A percentile compares a stretch with the other conserved stretches of the same genome.
phyloP scores from a whole-genome alignment of 2,329 filamentous ascomycete genomes.

The Colletotrichum ledebouriae region DNA sequence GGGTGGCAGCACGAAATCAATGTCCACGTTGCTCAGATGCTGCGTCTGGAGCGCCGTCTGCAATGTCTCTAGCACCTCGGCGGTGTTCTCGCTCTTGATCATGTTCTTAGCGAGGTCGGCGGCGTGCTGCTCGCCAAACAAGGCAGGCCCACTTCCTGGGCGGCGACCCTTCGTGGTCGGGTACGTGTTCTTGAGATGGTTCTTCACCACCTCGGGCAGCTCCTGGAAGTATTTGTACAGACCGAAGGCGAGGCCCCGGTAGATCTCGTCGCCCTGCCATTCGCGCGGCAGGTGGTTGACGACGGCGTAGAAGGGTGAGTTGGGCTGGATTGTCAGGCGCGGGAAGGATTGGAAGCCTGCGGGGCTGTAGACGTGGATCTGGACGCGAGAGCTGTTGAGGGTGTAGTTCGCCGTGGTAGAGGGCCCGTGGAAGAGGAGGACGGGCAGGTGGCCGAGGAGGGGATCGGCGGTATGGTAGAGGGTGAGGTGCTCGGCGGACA shows the following conservation, averaged over 20 bases:
- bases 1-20: slow-evolving; percentile 87
- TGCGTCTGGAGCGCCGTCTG: slow-evolving; percentile 84
- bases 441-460: slow-evolving; percentile 81
- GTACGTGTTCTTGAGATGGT: slow-evolving; percentile 72
- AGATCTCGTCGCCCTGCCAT: slow-evolving; percentile 95
- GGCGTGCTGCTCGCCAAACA: slow-evolving; percentile 94
- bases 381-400: slow-evolving; percentile 91
- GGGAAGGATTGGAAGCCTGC: slow-evolving; percentile 92
- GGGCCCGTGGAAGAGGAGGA: slow-evolving; percentile 92
- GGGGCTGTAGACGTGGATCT: slow-evolving; percentile 91
- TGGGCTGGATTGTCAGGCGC: slow-evolving; percentile 92
- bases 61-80: slow-evolving; percentile 79
- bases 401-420: slow-evolving; percentile 90
- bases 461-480: slow-evolving; percentile 93
- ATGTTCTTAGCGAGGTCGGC: slow-evolving; percentile 90
- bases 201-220: slow-evolving; percentile 82
- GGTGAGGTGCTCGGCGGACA: slow-evolving; percentile 84
- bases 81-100: slow-evolving; percentile 82
- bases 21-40: slow-evolving; percentile 84
- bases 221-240: slow-evolving; percentile 95
- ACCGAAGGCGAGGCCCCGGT: slow-evolving; percentile 90
- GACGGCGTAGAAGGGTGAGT: slow-evolving; percentile 89
- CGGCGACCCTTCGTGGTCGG: slow-evolving; percentile 66
- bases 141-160: slow-evolving; percentile 73
- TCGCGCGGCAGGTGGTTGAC: slow-evolving; percentile 92